Base-by-base conservation (phyloP, 2,329 filamentous ascomycete genomes). In the Ophiostoma populinum region DNA sequence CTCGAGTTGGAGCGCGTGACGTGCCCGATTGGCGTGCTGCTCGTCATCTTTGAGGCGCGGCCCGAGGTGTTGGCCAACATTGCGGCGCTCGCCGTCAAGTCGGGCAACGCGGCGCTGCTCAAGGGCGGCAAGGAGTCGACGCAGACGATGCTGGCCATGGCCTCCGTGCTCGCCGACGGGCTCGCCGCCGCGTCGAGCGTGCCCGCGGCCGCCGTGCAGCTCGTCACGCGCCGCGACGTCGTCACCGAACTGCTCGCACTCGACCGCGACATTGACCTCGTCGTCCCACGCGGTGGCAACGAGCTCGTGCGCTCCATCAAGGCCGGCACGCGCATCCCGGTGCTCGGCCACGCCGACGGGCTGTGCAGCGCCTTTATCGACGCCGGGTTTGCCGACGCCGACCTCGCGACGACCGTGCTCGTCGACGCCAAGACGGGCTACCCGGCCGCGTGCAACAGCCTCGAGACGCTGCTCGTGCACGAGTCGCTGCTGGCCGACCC, bases 31-130 rank as follows among this genome's bases (percentile, higher is more conserved):
- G 90, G 90, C 40, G 86, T 95, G n/a, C 70, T 98, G 27, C 70
- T 98, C 45, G 90, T 98, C 57, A 95, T 98, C 51, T 98, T 98
- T 51, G 90, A 98, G 59, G 90, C 90, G 24, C 79, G 90, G 7
- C 90, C 90, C 6, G 90, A 98, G 58, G 90, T 98, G 44, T 94
- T 98, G 51, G 90, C 87, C 51, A 98, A 98, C 56, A 95, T 98
- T 50, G 85, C 90, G 42, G 82, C 86, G 4, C 66, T 98, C 17
- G 86, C 90, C 24, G 81, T 98, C 56, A 98, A 98, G 55, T 95
- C 87, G 10, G 90, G 85, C 48, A 98, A 98, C 55, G 80, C 90
- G 24, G 90, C 86, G 34, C 95, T 98, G 48, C 64, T 98, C 41
- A 98, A 98, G 65, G 87, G 86, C 41, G 90, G 90, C 44, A 92